phyloP scores from a whole-genome alignment of 495 filamentous ascomycete species.

The Trichodelitschia bisporula region DNA sequence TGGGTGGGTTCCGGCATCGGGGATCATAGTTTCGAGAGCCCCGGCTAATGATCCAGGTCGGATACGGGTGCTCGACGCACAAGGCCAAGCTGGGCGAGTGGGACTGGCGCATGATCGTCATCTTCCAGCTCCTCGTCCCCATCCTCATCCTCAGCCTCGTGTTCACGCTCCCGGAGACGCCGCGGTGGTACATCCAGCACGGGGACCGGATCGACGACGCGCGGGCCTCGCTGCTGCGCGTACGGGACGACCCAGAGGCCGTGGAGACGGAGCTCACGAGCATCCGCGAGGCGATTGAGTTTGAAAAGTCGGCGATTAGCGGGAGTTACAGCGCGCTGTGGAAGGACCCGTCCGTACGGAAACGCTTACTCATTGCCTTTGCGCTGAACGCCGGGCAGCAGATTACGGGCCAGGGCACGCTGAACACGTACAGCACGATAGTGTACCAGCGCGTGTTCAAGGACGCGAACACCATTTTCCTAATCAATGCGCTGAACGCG shows the following conservation, averaged over 20 bases:
- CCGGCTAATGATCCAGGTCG: conserved; percentile 20
- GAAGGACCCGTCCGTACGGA: conserved; percentile 34
- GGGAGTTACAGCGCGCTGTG: conserved; percentile 29
- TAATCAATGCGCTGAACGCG: conserved; percentile 15
- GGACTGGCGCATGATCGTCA: conserved; percentile 37
- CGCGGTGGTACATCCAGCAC: conserved; percentile 32
- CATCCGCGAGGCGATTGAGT: conserved; percentile 35
- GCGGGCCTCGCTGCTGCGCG: conserved; percentile 20
- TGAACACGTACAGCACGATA: conserved; percentile 37
- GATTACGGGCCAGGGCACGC: conserved; percentile 32
- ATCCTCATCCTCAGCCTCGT: conserved; percentile 25
- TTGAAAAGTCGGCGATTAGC: conserved; percentile 35
- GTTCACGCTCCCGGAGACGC: conserved; percentile 31
- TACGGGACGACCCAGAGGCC: conserved; percentile 31
- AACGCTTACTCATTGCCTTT: conserved; percentile 27
- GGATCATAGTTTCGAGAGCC: too few species aligned
- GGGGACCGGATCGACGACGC: conserved; percentile 29
- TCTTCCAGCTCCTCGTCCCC: conserved; percentile 35
- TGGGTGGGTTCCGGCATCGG: too few species aligned
- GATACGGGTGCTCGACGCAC: conserved; percentile 29
- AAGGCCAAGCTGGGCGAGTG: conserved; percentile 26
- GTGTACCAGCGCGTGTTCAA: conserved; percentile 43
- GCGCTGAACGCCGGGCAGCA: conserved; percentile 37
- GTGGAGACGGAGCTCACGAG: conserved; percentile 30
- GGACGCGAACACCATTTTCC: conserved; percentile 10